Base-by-base conservation (phyloP, 768 basidiomycete genomes). In the Hygrophoropsis aurantiaca region DNA sequence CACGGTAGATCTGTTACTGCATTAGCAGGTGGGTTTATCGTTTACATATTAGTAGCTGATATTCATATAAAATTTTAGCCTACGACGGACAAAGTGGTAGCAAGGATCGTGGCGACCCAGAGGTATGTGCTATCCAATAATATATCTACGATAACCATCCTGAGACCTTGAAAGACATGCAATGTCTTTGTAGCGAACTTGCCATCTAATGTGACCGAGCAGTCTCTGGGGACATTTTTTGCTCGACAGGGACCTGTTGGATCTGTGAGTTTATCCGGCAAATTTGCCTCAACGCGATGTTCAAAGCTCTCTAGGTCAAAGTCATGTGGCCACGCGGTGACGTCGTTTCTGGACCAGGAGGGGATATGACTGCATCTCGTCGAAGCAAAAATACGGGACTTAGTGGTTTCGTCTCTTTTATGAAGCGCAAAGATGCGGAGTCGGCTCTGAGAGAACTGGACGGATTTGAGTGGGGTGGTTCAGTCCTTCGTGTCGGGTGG, bases 301-400 rank as follows among this genome's bases (percentile, higher is more conserved):
- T 20, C 47, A 16, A 24, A 26, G 6, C 16, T 47, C 13, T 20
- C 49, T 46, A 93, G 90, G 90, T 94, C 36, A 93, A 95, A 74
- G 84, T 98, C 54, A 97, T 98, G 94, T 98, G 94, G 94, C 95
- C 94, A n/a, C 84, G 95, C 33, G 80, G 83, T 10, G 92, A 94
- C 59, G 77, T 70, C 15, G 74, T 78, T 2, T 53, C 67, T 5
- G 85, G 86, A 24, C 84, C 86, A 40, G 90, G 85, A 2, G 79
- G 82, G 19, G 85, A 90, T 37, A 87, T 91, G 78, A 86, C 85
- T 19, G 67, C 79, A 7, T 77, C 83, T 13, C 78, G 93, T 35
- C 77, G 84, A 40, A 75, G 71, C 40, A 88, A 89, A 66, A 85
- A 77, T 57, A 60, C 84, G 11, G 90, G 91, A 13, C 74, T 98